Conservation (phyloP, 1,284 basidiomycete species). For the Naganishia sp. region DNA sequence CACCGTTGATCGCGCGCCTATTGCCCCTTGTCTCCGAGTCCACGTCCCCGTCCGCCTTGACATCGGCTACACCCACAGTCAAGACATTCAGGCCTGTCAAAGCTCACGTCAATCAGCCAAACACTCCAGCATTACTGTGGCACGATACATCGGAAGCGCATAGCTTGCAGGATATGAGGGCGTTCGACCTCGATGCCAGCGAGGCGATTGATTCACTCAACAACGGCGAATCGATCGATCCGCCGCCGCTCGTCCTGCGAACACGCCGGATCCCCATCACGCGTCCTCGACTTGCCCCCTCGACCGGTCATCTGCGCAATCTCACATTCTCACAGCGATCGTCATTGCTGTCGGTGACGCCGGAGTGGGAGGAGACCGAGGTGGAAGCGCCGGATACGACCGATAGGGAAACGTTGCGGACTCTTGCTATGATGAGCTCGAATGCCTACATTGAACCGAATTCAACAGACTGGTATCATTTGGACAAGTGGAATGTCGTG, state of each 20-base stretch:
- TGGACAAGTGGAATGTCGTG: conserved; percentile 68
- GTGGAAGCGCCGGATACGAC: conserved; percentile 63
- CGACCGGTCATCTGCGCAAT: conserved; percentile 6
- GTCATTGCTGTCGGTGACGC: conserved; percentile 28
- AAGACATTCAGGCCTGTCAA: conserved; percentile 31
- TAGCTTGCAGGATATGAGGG: conserved; percentile 3
- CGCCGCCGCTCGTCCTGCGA: conserved; percentile 14
- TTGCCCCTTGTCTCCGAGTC: conserved; percentile 20
- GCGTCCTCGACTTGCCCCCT: conserved; percentile 16
- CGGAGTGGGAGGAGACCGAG: conserved; percentile 58
- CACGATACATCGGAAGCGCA: conserved; percentile 20
- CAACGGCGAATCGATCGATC: conserved; percentile 13
- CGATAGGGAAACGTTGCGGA: conserved; percentile 71
- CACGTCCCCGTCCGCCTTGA: not conserved
- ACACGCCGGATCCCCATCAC: conserved; percentile 20
- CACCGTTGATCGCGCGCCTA: conserved; percentile 19
- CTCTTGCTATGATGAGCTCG: conserved; percentile 90
- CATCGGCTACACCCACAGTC: conserved; percentile 1
- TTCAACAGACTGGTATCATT: conserved; percentile 74
- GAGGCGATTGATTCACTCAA: not conserved
- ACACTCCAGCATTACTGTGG: conserved; percentile 21
- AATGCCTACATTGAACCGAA: conserved; percentile 76
- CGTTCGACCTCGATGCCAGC: conserved; percentile 7
- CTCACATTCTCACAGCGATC: conserved; percentile 8
- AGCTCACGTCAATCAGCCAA: conserved; percentile 31